Base-by-base conservation (phyloP, 1,284 basidiomycete species). In the Ceratobasidium sp. region DNA sequence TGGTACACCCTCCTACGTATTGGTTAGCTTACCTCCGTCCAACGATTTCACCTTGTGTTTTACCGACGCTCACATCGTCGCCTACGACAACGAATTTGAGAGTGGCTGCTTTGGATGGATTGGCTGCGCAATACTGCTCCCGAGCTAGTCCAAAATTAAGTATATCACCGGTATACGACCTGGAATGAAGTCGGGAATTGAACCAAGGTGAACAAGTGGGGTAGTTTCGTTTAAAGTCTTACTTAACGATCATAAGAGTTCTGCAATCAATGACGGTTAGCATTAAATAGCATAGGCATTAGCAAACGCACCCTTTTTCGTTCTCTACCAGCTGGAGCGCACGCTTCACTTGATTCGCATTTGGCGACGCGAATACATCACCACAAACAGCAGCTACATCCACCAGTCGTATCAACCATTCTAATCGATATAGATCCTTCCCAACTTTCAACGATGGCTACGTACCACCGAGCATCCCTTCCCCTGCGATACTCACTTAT, bases 61-160 rank as follows among this genome's bases (percentile, higher is more conserved):
- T 88, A 2, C 93, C 92, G 17, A 98, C 96, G 1, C 95, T 91
- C 17, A 97, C 94, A 82, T 98, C 96, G 81, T 98, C 96, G 8
- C 92, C 94, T 14, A 98, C 95, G 75, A 96, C 88, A 51, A 97
- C 85, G 76, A 98, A 93, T 78, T 89, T 91, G 79, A 96, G 89
- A 41, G 87, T 85, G 63, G 91, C 85, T 0, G 89, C 86, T 79
- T 90, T 91, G 27, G 88, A 87, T 0, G 92, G 90, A 76, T 94
- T 89, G 0, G 93, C 91, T 1, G 91, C 88, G 33, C 71, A 71
- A 79, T 91, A 91, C 76, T 94, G 91, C 81, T 98, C 96, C 77
- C 91, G 94, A 2, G 95, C 95, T 7, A 98, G 87, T 54, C 96
- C 96, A 80, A 98, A 98, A 81, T 97, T 95, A 64, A 98, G 88